Conservation (phyloP, 2,329 filamentous ascomycete genomes). For the Neonectria neomacrospora region DNA sequence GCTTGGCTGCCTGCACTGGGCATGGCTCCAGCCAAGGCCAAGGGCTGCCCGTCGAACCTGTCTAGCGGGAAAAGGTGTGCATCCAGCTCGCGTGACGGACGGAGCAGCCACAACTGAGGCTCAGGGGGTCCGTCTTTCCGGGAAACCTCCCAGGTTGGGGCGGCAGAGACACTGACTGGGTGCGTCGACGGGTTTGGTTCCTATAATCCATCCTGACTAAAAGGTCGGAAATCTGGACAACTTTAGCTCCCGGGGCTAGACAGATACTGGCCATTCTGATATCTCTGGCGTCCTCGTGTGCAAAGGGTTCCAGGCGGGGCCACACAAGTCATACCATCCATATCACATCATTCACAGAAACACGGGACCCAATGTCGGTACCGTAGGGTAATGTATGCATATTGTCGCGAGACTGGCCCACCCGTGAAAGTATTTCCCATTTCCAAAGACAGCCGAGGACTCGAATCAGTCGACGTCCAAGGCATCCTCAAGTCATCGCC, state of each 20-base stretch:
- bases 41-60: neutral
- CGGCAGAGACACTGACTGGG: neutral
- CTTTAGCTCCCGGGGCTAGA: neutral
- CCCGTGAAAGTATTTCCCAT: neutral
- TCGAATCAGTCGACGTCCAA: neutral
- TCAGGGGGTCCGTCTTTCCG: no score
- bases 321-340: neutral
- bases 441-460: neutral
- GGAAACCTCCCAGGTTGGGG: no score
- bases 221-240: neutral
- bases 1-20: neutral
- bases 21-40: neutral
- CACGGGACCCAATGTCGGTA: neutral
- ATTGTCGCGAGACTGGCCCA: neutral
- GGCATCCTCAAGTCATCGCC: neutral
- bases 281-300: neutral
- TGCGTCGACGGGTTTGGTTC: no score
- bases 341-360: neutral
- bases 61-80: neutral
- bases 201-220: no score
- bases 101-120: neutral
- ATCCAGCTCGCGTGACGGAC: no score
- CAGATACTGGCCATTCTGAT: neutral
- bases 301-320: neutral
- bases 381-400: neutral